Base-by-base conservation (phyloP, 805 yeast species). In the Starmerella apicola region DNA sequence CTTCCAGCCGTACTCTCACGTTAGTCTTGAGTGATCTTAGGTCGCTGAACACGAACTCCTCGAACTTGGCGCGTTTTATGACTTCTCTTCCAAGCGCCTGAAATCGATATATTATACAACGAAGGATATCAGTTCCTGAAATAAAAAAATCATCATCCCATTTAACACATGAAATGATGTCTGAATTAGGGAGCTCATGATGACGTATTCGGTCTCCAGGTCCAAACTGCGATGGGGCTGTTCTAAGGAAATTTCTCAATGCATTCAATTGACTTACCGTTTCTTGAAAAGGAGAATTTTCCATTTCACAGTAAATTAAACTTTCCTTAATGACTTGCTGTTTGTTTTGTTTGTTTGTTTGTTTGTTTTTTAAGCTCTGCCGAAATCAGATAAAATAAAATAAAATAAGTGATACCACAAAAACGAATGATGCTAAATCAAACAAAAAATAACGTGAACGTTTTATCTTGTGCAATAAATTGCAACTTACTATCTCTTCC, bases 211-310 rank as follows among this genome's bases (percentile, higher is more conserved):
- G 78, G 57, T 88, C 95, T 51, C 79, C 77, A 44, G 76, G 81
- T 55, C 77, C 84, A 94, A 96, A 88, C 53, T 79, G 81, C 4
- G 91, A 88, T 0, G 98, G 97, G 0, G 97, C 97, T 0, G 95
- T 83, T 2, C 84, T 82, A 34, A 88, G 63, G 54, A 88, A 88
- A 61, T 79, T 79, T 63, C 84, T 83, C 50, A 86, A 37, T 6
- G 39, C 50, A 18, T 39, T 21, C 3, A 51, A 42, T 28, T 39
- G 32, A 10, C 34, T 29, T 12, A 34, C 38, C 6, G 24, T 18
- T 13, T 20, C 38, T 8, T 40, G 37, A 30, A 24, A 27, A 28
- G 33, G 20, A 16, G n/a, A 12, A 6, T 7, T 5, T 30, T 10
- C 32, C 20, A 30, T 28, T 28, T 23, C 7, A 23, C 26, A 12